Evolutionary conservation across 495 filamentous ascomycete genomes (phyloP), one percentile per base, ranked within the genome.

Genomic region (Aspergillus hancockii): DNA sequence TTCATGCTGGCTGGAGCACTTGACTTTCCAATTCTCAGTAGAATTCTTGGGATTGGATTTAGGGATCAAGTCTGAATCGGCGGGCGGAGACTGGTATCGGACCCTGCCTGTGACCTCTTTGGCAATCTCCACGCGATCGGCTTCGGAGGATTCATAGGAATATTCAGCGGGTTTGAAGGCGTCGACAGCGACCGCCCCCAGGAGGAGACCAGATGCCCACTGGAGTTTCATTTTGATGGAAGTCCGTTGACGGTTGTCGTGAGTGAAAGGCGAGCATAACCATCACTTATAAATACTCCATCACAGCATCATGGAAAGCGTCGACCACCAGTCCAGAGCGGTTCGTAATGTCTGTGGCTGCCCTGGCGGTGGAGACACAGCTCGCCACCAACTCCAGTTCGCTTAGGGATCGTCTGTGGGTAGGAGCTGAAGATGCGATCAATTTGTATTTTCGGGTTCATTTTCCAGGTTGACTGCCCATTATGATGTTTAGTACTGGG

Each of bases 91-190:
- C n/a, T 55, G 52, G 31, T 55, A 55, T 31, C 30, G 30, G 21
- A 55, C 25, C n/a, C 22, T 46, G 5, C 52, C 52, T 0, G 38
- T 16, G 10, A 28, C 36, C 21, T 16, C 5, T 31, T 55, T 55
- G 52, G 52, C 34, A 8, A 43, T 43, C 8, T 45, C 36, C 0
- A 55, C 16, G 6, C 40, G 21, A 31, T 55, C 52, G 13, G 52
- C 52, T 43, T 55, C 38, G 21, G 52, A 55, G 38, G 52, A 55
- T 22, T 55, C 52, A 8, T 55, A 55, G 13, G 52, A 38, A 14
- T n/a, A 55, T 7, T 55, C 52, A 12, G 52, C 14, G 38, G 52
- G 52, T 41, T 28, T 55, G 52, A 55, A 55, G 34, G 52, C 52
- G 25, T 55, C 38, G 22, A 55, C 52, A 1, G 38, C 52, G 38